Conservation (phyloP, 2,329 filamentous ascomycete species). For the Drechmeria coniospora region DNA sequence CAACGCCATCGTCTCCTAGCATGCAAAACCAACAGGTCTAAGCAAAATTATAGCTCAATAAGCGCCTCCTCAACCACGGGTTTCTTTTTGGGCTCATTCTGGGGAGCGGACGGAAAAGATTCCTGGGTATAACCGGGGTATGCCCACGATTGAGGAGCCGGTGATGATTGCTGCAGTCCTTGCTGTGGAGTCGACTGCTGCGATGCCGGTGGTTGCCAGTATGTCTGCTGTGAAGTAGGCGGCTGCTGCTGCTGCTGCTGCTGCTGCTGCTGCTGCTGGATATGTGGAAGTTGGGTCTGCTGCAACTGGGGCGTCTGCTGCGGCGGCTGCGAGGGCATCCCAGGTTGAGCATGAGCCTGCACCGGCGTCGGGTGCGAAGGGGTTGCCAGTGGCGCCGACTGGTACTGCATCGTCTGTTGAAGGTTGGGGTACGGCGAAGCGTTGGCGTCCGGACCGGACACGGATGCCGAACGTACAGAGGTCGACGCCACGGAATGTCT, state of each 20-base stretch:
- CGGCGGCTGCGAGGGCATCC: slow-evolving; percentile 3
- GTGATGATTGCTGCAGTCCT: slow-evolving; percentile 11
- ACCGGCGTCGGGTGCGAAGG: slow-evolving; percentile 17
- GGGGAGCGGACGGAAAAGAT: slow-evolving; percentile 46
- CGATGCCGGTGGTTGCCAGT: slow-evolving; percentile 20
- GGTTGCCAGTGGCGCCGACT: slow-evolving; percentile 24
- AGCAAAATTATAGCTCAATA: slow-evolving; percentile 50
- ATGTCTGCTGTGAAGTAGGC: slow-evolving; percentile 17
- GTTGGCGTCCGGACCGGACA: slow-evolving; percentile 23
- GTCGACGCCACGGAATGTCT: slow-evolving; percentile 16
- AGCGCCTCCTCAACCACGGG: slow-evolving; percentile 58
- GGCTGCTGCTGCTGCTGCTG: slow-evolving; percentile 16
- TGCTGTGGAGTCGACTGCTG: slow-evolving; percentile 13
- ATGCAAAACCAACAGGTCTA: not conserved
- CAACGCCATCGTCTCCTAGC: not conserved
- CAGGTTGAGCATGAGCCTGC: slow-evolving; percentile 13
- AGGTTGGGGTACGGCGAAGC: slow-evolving; percentile 38
- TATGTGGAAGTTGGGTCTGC: slow-evolving; percentile 1
- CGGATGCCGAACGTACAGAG: slow-evolving; percentile 22
- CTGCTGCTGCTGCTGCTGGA: slow-evolving; percentile 11
- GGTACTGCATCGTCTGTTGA: slow-evolving; percentile 30
- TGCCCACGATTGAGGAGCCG: slow-evolving; percentile 25
- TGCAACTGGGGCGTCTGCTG: slow-evolving; percentile 4
- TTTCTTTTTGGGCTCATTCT: slow-evolving; percentile 24
- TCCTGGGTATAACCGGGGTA: slow-evolving; percentile 41